Conservation (phyloP, 257 asterid species). For the Salvia hispanica region DNA sequence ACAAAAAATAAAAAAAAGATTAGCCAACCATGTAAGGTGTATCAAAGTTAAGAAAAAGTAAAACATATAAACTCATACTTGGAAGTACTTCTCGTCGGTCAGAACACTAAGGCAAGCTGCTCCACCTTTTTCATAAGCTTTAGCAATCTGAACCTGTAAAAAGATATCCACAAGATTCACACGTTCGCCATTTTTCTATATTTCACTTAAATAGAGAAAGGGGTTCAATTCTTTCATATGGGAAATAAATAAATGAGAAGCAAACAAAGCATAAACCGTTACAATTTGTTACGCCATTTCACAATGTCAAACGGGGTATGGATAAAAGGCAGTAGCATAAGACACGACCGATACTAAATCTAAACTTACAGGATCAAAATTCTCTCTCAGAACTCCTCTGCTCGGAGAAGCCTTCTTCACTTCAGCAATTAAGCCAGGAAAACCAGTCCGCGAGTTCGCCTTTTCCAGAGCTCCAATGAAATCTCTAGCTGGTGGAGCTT, state of each 20-base stretch:
- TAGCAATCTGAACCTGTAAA: slow-evolving; percentile 79
- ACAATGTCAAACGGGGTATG: neutral
- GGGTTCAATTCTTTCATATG: no score
- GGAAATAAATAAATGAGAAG: no score
- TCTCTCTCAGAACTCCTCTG: slow-evolving; percentile 79
- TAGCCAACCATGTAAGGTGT: neutral
- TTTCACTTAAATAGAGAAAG: neutral
- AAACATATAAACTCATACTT: slow-evolving; percentile 43
- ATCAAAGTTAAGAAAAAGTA: neutral
- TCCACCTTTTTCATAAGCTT: slow-evolving; percentile 94
- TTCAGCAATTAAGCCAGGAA: slow-evolving; percentile 90
- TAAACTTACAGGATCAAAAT: slow-evolving; percentile 81
- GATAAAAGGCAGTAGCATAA: no score
- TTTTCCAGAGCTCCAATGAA: slow-evolving; percentile 80
- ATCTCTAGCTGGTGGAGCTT: slow-evolving; percentile 67
- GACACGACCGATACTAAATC: neutral
- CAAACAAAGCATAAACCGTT: neutral
- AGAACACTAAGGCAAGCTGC: slow-evolving; percentile 94
- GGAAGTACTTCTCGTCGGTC: slow-evolving; percentile 80
- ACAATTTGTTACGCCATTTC: neutral
- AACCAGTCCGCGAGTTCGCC: slow-evolving; percentile 60
- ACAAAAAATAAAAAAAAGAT: no score
- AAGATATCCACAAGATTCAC: slow-evolving; percentile 24
- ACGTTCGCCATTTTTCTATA: slow-evolving; percentile 2
- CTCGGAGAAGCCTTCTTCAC: slow-evolving; percentile 97